Evolutionary conservation across 176 grass and related monocot genomes (phyloP).

Genomic region (Dendrocalamus sinicus): DNA sequence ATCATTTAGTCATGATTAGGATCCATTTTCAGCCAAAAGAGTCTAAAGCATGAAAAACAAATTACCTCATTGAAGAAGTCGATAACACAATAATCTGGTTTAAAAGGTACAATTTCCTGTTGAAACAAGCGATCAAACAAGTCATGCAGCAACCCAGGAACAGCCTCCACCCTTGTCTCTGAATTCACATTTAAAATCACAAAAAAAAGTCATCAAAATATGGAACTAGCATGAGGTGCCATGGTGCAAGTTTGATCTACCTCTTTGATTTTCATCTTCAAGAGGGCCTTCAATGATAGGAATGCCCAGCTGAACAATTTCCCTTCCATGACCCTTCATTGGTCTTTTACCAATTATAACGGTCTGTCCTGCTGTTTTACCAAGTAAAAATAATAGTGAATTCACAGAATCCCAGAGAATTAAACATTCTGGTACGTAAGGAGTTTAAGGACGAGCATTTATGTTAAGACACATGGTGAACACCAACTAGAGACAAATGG

Average conservation of each 20-base stretch:
- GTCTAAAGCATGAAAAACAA: constrained; percentile 6
- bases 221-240: constrained; percentile 5
- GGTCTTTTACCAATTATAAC: constrained; percentile 80
- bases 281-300: constrained; percentile 64
- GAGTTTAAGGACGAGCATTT: neutral
- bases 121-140: constrained; percentile 72
- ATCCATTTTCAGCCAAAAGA: constrained; percentile 17
- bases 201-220: constrained; percentile 24
- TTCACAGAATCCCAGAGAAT: constrained; percentile 16
- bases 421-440: neutral
- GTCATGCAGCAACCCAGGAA: constrained; percentile 75
- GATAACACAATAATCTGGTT: constrained; percentile 92
- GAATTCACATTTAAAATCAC: constrained; percentile 33
- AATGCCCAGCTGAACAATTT: constrained; percentile 87
- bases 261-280: constrained; percentile 73
- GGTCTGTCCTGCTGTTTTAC: constrained; percentile 68
- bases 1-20: neutral
- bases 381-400: constrained; percentile 31
- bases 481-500: constrained; percentile 21
- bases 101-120: constrained; percentile 63
- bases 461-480: constrained; percentile 14
- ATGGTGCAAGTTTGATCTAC: constrained; percentile 35
- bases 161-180: constrained; percentile 74
- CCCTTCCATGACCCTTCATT: constrained; percentile 87
- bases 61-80: constrained; percentile 89